phyloP scores from a whole-genome alignment of 192 early-diverging fungal species.

The Podila minutissima region DNA sequence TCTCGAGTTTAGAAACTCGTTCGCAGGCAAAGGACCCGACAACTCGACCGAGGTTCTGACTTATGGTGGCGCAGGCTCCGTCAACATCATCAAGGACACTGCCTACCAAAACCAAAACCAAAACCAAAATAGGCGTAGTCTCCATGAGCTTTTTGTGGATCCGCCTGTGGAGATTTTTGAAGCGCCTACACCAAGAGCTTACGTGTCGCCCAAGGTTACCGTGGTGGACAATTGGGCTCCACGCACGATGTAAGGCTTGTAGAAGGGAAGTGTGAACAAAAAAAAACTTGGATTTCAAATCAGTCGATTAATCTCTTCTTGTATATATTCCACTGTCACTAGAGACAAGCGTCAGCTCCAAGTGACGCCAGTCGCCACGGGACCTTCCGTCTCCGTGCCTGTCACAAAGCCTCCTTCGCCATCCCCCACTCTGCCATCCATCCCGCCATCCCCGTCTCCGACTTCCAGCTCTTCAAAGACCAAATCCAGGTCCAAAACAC shows the following conservation, averaged over 20 bases:
- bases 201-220: not conserved
- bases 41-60: constrained; percentile 30
- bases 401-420: too few species aligned
- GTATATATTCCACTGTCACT: too few species aligned
- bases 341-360: not conserved
- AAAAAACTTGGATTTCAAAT: too few species aligned
- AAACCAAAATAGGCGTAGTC: not conserved
- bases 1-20: constrained; percentile 41
- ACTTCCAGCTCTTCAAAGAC: not conserved
- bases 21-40: constrained; percentile 38
- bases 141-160: not conserved
- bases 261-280: too few species aligned
- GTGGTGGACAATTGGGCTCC: not conserved
- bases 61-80: constrained; percentile 46
- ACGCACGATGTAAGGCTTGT: too few species aligned
- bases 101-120: not conserved
- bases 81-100: constrained; percentile 19
- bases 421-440: not conserved
- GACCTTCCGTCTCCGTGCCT: too few species aligned
- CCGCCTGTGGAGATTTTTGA: not conserved
- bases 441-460: not conserved
- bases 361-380: too few species aligned
- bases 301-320: too few species aligned
- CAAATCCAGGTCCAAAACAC: not conserved
- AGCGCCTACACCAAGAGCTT: not conserved